Conservation (phyloP, 2,329 filamentous ascomycete genomes). For the Blastomyces emzantsi region DNA sequence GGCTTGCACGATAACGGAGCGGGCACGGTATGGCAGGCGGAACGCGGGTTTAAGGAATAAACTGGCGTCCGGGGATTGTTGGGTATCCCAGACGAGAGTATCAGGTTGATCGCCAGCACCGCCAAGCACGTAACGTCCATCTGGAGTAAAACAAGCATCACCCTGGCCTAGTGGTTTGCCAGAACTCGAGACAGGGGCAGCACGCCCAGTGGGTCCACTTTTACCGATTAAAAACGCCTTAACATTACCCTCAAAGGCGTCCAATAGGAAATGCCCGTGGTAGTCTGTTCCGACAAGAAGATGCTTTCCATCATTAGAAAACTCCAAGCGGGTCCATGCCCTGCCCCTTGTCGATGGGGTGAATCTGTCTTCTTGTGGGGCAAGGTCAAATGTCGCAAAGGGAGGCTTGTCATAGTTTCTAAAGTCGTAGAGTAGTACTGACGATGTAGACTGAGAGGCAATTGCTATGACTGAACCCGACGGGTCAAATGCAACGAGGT, state of each 20-base stretch:
- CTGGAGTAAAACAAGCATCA: slow-evolving; percentile 81
- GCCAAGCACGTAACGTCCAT: slow-evolving; percentile 80
- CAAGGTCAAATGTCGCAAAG: slow-evolving; percentile 76
- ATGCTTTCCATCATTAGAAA: slow-evolving; percentile 90
- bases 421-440: slow-evolving; percentile 81
- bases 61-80: slow-evolving; percentile 49
- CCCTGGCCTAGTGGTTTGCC: slow-evolving; percentile 49
- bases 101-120: slow-evolving; percentile 61
- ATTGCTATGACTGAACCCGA: slow-evolving; percentile 88
- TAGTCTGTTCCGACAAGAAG: slow-evolving; percentile 77
- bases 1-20: slow-evolving; percentile 36
- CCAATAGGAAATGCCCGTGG: slow-evolving; percentile 80
- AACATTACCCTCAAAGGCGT: slow-evolving; percentile 76
- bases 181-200: slow-evolving; percentile 45
- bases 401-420: slow-evolving; percentile 90
- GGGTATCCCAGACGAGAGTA: slow-evolving; percentile 77
- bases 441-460: slow-evolving; percentile 68
- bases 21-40: slow-evolving; percentile 41
- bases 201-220: slow-evolving; percentile 40
- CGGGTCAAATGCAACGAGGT: slow-evolving; percentile 82
- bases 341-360: slow-evolving; percentile 41
- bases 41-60: slow-evolving; percentile 38
- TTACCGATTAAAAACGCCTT: slow-evolving; percentile 59
- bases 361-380: slow-evolving; percentile 46
- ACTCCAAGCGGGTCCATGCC: slow-evolving; percentile 81